Evolutionary conservation across 257 asterid genomes (phyloP).

Genomic region (Paulownia fortunei): DNA sequence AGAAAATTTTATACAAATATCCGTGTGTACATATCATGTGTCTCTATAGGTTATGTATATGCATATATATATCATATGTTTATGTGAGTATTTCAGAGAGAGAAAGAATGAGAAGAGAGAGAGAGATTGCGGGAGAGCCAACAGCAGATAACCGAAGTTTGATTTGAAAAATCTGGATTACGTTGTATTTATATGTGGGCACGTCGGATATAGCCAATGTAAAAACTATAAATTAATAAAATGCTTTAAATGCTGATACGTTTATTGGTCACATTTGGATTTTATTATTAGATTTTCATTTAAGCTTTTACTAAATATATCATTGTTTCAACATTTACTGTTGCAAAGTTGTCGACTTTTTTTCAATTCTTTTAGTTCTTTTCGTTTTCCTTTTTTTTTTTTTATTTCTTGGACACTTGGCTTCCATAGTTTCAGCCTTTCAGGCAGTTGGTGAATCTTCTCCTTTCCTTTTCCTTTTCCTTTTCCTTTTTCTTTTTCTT

Average conservation of each 20-base stretch:
- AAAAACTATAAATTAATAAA: background rate
- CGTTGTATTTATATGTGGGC: conserved; percentile 33
- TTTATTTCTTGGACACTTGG: background rate
- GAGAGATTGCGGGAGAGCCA: conserved; percentile 24
- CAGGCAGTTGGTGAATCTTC: background rate
- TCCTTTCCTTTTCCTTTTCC: background rate
- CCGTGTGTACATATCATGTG: conserved; percentile 6
- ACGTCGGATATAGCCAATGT: background rate
- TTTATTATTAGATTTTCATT: background rate
- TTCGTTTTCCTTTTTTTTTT: background rate
- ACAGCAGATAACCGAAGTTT: conserved; percentile 41
- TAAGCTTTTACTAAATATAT: background rate
- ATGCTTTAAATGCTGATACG: conserved; percentile 20
- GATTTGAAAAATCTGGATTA: conserved; percentile 28
- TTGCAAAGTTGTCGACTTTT: background rate
- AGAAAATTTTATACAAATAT: conserved; percentile 1
- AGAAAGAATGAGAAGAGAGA: conserved; percentile 10
- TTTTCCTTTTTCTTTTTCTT: too few relatives aligned
- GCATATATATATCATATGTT: background rate
- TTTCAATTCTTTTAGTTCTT: background rate
- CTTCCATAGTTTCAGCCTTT: background rate
- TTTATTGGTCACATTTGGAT: background rate
- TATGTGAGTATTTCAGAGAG: background rate
- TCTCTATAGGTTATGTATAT: background rate
- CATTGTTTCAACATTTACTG: background rate